Conservation (phyloP, 768 basidiomycete species). For the Naganishia vaughanmartiniae region DNA sequence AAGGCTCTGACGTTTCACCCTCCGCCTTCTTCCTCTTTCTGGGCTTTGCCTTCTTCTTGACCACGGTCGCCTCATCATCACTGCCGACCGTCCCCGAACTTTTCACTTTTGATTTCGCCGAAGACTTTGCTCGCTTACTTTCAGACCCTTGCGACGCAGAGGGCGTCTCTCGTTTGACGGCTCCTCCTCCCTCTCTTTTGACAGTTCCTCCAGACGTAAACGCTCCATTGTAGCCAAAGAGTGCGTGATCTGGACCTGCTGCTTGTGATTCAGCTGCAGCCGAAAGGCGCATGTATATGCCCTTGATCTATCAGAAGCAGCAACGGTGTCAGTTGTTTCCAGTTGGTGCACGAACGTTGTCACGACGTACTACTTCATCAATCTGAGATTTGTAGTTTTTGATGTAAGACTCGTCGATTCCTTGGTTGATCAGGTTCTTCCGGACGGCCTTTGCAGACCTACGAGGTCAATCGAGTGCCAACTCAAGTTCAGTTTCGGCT, state of each 20-base stretch:
- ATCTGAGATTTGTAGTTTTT: conserved; percentile 68
- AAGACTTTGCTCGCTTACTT: conserved; percentile 41
- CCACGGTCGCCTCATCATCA: conserved; percentile 31
- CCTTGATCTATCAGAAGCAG: conserved; percentile 41
- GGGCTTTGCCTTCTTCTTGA: conserved; percentile 55
- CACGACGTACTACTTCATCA: conserved; percentile 69
- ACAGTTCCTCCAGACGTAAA: neutral
- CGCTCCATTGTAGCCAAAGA: conserved; percentile 23
- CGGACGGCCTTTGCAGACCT: conserved; percentile 76
- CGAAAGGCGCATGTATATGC: conserved; percentile 19
- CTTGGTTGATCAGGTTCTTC: conserved; percentile 60
- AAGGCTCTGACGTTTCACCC: conserved; percentile 29
- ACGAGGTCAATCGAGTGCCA: neutral
- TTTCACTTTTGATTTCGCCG: conserved; percentile 51
- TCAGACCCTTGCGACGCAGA: conserved; percentile 1
- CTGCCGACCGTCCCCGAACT: conserved; percentile 45
- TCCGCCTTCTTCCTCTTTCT: conserved; percentile 57
- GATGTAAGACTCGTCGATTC: conserved; percentile 59
- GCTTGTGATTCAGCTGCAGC: too few species aligned
- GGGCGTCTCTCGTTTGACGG: conserved; percentile 34
- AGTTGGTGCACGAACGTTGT: neutral
- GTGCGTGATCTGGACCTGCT: conserved; percentile 25
- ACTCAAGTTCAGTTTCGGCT: neutral
- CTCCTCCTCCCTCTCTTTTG: conserved; percentile 11
- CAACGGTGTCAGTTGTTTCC: conserved; percentile 36